Evolutionary conservation across 768 basidiomycete species (phyloP).

Genomic region (Phylloporus sp.): DNA sequence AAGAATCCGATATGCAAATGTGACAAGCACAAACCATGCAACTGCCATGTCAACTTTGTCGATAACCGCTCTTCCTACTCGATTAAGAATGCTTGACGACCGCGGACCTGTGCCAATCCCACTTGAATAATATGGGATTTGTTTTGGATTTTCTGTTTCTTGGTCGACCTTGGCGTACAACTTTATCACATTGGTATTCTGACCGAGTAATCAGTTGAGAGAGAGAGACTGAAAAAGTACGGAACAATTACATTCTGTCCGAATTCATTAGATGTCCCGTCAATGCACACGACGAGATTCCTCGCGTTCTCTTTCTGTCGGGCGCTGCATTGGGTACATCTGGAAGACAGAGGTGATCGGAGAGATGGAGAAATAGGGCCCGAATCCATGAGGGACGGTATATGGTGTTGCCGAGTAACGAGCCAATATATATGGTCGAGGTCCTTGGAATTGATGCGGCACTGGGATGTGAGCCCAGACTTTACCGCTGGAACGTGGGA

Average conservation of each 20-base stretch:
- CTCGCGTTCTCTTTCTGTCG: conserved; percentile 5
- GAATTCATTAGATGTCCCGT: conserved; percentile 23
- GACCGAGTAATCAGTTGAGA: not conserved
- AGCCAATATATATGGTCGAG: not conserved
- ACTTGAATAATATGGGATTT: conserved; percentile 35
- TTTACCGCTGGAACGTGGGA: not conserved
- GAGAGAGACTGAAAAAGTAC: not conserved
- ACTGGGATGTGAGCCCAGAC: not conserved
- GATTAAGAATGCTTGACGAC: conserved; percentile 22
- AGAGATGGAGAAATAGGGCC: not conserved
- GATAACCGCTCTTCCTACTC: conserved; percentile 12
- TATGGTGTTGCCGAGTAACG: no score
- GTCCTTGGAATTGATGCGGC: not conserved
- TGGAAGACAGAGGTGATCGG: not conserved
- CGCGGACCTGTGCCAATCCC: conserved; percentile 32
- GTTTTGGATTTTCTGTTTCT: conserved; percentile 15
- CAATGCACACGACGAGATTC: conserved; percentile 23
- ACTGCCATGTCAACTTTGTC: conserved; percentile 36
- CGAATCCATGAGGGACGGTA: not conserved
- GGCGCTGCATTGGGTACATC: conserved; percentile 14
- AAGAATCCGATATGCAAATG: no score
- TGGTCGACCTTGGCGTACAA: conserved; percentile 29
- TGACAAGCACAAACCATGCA: conserved; percentile 30
- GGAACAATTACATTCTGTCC: conserved; percentile 13
- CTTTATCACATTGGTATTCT: conserved; percentile 39